Base-by-base conservation (phyloP, 129 eudicot species). In the Flaveria brownii region DNA sequence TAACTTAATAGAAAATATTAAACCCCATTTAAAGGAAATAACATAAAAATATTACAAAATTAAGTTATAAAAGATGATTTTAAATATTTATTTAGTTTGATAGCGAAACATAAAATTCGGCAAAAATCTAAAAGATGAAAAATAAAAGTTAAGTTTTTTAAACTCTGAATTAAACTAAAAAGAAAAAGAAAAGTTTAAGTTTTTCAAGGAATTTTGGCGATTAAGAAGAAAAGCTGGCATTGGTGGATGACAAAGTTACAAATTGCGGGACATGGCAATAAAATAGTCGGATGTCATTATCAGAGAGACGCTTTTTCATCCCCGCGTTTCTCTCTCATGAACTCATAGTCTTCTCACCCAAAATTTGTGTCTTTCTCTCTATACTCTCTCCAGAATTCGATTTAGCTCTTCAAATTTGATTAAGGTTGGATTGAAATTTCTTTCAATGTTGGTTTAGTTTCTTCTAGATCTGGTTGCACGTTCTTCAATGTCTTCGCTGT, bases 401-500 rank as follows among this genome's bases (percentile, higher is more conserved):
- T 71, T 69, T 46, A 59, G 25, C 36, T 39, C 62, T 33, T 45
- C 68, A 47, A 70, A 52, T 22, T 68, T 10, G n/a, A 4, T 33
- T 33, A 39, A 30, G 42, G 16, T 77, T 77, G 33, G 30, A 10
- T 69, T 68, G 2, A 59, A 77, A 16, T 46, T 49, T 70, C 64
- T n/a, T 23, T 71, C 72, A 79, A 72, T 79, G 68, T 51, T 25
- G 73, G 8, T 72, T 26, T 62, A 82, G 52, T 43, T 70, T 81
- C 64, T 49, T 71, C 73, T 77, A 65, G 84, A 80, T 85, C 87
- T 86, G 73, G 50, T 65, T 72, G 63, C 42, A 59, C 52, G 30
- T 47, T 75, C 68, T 59, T 82, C 84, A 77, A 82, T 30, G 68
- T 74, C 73, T 79, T 49, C 79, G 41, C 75, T 82, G 94, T 88